Conservation (phyloP, 257 asterid genomes). For the Ophiorrhiza pumila region DNA sequence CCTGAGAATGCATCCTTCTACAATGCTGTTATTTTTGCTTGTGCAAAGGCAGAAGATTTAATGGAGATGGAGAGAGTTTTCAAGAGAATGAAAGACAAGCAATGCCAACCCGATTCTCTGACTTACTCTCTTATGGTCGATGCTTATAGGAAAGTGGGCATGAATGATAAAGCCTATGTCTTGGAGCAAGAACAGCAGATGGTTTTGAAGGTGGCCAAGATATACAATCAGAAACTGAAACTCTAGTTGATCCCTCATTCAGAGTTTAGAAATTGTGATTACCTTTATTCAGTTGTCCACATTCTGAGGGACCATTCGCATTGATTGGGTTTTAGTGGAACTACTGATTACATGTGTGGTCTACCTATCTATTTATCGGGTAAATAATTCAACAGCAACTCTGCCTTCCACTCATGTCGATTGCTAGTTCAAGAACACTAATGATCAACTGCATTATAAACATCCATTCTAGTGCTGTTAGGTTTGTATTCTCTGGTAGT, state of each 20-base stretch:
- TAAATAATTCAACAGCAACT: neutral
- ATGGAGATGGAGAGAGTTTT: conserved; percentile 93
- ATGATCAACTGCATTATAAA: neutral
- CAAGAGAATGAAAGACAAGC: conserved; percentile 74
- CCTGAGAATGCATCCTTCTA: conserved; percentile 82
- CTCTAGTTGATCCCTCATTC: neutral
- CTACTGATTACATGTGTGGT: neutral
- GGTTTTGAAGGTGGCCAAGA: conserved; percentile 19
- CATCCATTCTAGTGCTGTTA: neutral
- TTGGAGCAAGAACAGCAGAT: conserved; percentile 62
- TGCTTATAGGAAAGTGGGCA: conserved; percentile 76
- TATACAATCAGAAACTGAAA: conserved; percentile 10
- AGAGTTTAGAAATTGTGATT: neutral
- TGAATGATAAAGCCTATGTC: conserved; percentile 70
- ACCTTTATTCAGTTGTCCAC: neutral
- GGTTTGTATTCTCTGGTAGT: neutral
- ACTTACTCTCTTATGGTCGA: conserved; percentile 74
- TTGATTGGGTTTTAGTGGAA: neutral
- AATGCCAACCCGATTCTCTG: conserved; percentile 58
- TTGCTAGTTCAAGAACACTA: neutral
- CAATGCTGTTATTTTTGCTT: conserved; percentile 75
- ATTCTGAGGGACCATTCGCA: neutral
- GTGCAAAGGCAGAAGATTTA: conserved; percentile 76
- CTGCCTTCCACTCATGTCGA: conserved; percentile 11
- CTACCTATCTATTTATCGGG: conserved; percentile 4